Base-by-base conservation (phyloP, 805 yeast genomes). In the Barnettozyma pratensis region DNA sequence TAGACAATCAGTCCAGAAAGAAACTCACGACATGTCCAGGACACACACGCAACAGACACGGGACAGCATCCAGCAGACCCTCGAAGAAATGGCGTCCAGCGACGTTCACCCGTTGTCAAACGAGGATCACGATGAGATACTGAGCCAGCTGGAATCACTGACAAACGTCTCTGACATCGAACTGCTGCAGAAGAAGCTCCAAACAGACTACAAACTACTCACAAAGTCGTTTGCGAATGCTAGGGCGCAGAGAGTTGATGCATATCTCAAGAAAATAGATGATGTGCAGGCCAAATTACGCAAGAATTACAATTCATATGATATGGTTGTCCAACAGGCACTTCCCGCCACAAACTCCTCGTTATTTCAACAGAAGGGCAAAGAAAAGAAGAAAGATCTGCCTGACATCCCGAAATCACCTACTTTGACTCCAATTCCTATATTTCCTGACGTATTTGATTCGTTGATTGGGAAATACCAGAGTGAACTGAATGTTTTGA, bases 221-320 rank as follows among this genome's bases (percentile, higher is more conserved):
- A 56, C 71, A 2, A 54, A 51, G 31, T 58, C 59, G 19, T 68
- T 70, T 42, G 54, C 64, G 10, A 46, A 48, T 12, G 56, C 69
- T 4, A 53, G 71, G 40, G 43, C 66, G 3, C 31, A 58, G 1
- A 57, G 70, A 37, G 60, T 68, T 2, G 71, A 68, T 44, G 57
- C 68, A 14, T 51, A 65, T 49, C 54, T 69, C 6, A 38, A 58
- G n/a, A 54, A 58, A 31, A 63, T 70, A 27, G 73, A 69, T 37
- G 55, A 59, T 19, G 37, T 61, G 0, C 63, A 67, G n/a, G 46
- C 48, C 4, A 46, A 56, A 7, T 49, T 65, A 11, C 57, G 53
- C 36, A 49, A 48, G 9, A 56, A 60, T 10, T 63, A 48, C 28
- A 44, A 38, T 3, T 42, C 44, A 0, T 55, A 56, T 41, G 58